Base-by-base conservation (phyloP, 352 stramenopile genomes). In the Thalassiosira delicatula region DNA sequence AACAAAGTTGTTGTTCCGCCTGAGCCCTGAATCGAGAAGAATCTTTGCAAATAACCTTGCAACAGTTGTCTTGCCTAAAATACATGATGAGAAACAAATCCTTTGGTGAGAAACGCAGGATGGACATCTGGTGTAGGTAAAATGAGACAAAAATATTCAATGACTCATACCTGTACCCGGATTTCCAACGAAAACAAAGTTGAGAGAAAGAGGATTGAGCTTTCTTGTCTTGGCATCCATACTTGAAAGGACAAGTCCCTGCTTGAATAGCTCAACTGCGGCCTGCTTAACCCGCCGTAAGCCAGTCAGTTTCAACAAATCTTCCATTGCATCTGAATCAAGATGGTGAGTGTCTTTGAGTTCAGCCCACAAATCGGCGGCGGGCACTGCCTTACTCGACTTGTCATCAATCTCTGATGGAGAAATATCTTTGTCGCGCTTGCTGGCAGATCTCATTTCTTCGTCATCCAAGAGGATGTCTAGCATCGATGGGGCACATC, bases 181-280 rank as follows among this genome's bases (percentile, higher is more conserved):
- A 63, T 97, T 97, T 14, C 95, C 95, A 21, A 98, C 84, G 71
- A 98, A 97, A 12, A 97, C 70, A 0, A 93, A 92, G 81, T 98
- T 98, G 12, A 70, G 29, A 14, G 89, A 54, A 44, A 90, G 88
- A 12, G 76, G 29, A 67, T 96, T 96, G 78, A 94, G 93, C 80
- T 95, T 95, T 11, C 93, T 83, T 62, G 92, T 88, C 5, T 76
- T 37, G 1, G 76, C 29, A 19, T 91, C 88, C 76, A 96, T 90
- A 33, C 85, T 65, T 61, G 90, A 85, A 8, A 96, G 68, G 0
- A 84, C 81, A n/a, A 96, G 80, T 7, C 91, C 92, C 37, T 81
- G 92, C 81, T 95, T 94, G 59, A 95, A 96, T 44, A 96, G 70
- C 35, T 92, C 89, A 0, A 95, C 81, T 0, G 93, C 93, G 67